Conservation (phyloP, 495 filamentous ascomycete species). For the Podospora anserina region DNA sequence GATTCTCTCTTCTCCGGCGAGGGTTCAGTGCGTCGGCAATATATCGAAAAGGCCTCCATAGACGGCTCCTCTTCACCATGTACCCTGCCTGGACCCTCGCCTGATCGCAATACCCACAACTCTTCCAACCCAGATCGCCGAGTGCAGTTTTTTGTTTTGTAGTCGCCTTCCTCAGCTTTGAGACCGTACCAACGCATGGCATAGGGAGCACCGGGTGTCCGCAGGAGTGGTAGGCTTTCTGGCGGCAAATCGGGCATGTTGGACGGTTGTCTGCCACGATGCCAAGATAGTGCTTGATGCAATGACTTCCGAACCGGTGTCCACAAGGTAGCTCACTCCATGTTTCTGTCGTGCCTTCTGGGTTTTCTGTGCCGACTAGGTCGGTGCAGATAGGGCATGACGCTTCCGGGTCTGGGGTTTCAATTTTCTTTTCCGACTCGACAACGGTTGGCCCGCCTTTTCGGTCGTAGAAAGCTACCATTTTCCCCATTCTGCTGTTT, state of each 20-base stretch:
- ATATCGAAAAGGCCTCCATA: slow-evolving; percentile 14
- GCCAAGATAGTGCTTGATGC: slow-evolving; percentile 46
- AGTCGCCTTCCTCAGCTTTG: neutral
- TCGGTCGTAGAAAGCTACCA: neutral
- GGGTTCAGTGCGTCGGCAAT: neutral
- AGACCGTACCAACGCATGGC: slow-evolving; percentile 10
- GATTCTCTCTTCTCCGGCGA: neutral
- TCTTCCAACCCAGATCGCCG: neutral
- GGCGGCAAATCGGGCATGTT: slow-evolving; percentile 42
- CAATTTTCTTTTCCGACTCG: slow-evolving; percentile 16
- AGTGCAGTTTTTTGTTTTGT: neutral
- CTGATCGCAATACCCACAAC: neutral
- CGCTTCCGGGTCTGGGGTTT: slow-evolving; percentile 27
- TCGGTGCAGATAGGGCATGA: slow-evolving; percentile 47
- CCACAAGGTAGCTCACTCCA: slow-evolving; percentile 46
- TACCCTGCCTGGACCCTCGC: neutral
- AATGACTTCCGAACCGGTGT: slow-evolving; percentile 44
- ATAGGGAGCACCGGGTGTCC: slow-evolving; percentile 40
- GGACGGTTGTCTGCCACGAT: slow-evolving; percentile 36
- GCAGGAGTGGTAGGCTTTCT: slow-evolving; percentile 37
- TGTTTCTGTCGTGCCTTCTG: slow-evolving; percentile 39
- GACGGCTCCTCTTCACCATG: slow-evolving; percentile 19
- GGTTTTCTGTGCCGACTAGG: slow-evolving; percentile 32
- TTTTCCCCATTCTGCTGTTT: neutral
- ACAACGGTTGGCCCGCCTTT: slow-evolving; percentile 13